These are phyloP conservation scores for Populus ilicifolia DNA, from an alignment of 345 rosid genomes.

Conservation along the genomic window DNA sequence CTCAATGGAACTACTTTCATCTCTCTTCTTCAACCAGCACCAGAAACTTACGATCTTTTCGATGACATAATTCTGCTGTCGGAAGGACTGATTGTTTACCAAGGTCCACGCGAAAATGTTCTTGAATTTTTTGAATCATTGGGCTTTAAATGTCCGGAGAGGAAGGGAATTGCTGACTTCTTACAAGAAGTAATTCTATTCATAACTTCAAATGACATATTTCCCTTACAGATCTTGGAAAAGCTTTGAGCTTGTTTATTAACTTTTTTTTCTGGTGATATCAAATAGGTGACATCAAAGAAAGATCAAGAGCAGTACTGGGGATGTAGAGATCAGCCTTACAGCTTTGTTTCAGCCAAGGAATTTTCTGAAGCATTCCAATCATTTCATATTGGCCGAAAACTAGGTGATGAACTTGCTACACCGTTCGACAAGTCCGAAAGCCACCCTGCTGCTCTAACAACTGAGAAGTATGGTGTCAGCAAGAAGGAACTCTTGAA, in stretches of 20 bases:
- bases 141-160: constrained; percentile 73
- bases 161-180: constrained; percentile 85
- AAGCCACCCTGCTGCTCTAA: constrained; percentile 69
- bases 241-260: background rate
- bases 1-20: constrained; percentile 67
- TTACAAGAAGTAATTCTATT: constrained; percentile 57
- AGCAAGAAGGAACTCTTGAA: constrained; percentile 55
- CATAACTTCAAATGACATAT: background rate
- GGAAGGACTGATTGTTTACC: constrained; percentile 73
- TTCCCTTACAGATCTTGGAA: background rate
- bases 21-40: constrained; percentile 85
- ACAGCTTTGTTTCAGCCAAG: constrained; percentile 48
- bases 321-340: constrained; percentile 53
- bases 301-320: constrained; percentile 89
- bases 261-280: constrained; percentile 3
- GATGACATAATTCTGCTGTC: constrained; percentile 76
- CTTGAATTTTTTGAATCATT: constrained; percentile 58
- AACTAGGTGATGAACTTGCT: constrained; percentile 60
- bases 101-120: constrained; percentile 64
- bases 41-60: constrained; percentile 67
- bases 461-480: constrained; percentile 61
- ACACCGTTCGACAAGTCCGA: constrained; percentile 66
- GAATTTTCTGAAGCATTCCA: constrained; percentile 67
- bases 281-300: constrained; percentile 52
- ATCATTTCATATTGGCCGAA: constrained; percentile 59